These are phyloP conservation scores for Cryptococcus sp. DNA, from an alignment of 1,284 basidiomycete genomes.

Conservation along the genomic window DNA sequence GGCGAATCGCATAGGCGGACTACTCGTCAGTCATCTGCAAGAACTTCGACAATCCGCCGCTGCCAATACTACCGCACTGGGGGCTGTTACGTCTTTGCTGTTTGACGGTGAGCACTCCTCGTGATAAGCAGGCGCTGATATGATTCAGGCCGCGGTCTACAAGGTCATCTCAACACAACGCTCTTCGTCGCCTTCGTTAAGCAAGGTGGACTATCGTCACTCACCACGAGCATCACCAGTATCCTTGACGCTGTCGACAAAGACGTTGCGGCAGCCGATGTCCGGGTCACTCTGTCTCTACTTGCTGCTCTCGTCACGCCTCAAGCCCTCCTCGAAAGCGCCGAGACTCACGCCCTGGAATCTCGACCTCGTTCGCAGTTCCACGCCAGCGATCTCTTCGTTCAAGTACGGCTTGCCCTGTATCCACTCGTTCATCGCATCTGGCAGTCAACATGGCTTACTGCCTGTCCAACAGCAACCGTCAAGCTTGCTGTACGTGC, in stretches of 20 bases:
- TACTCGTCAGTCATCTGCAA: slow-evolving; percentile 71
- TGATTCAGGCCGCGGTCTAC: slow-evolving; percentile 66
- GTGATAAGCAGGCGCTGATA: slow-evolving; percentile 9
- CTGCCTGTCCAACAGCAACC: slow-evolving; percentile 69
- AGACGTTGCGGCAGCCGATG: slow-evolving; percentile 59
- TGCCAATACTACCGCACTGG: slow-evolving; percentile 68
- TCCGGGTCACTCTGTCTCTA: slow-evolving; percentile 79
- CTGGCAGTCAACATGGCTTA: slow-evolving; percentile 85
- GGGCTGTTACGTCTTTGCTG: slow-evolving; percentile 70
- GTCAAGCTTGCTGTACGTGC: slow-evolving; percentile 74
- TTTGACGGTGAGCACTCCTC: slow-evolving; percentile 70
- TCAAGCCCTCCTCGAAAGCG: slow-evolving; percentile 78
- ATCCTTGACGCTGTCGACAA: slow-evolving; percentile 50
- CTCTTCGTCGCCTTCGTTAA: slow-evolving; percentile 75
- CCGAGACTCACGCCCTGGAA: slow-evolving; percentile 64
- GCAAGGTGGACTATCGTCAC: slow-evolving; percentile 69
- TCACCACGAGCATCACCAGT: slow-evolving; percentile 64
- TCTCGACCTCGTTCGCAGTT: slow-evolving; percentile 61
- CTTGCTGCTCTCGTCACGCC: slow-evolving; percentile 75
- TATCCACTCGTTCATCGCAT: slow-evolving; percentile 69
- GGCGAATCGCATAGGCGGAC: slow-evolving; percentile 68
- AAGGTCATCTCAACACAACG: slow-evolving; percentile 78
- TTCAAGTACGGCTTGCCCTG: slow-evolving; percentile 72
- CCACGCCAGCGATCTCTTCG: slow-evolving; percentile 80
- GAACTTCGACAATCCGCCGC: not conserved